Conservation (phyloP, 2,329 filamentous ascomycete genomes). For the Botrytis cinerea region DNA sequence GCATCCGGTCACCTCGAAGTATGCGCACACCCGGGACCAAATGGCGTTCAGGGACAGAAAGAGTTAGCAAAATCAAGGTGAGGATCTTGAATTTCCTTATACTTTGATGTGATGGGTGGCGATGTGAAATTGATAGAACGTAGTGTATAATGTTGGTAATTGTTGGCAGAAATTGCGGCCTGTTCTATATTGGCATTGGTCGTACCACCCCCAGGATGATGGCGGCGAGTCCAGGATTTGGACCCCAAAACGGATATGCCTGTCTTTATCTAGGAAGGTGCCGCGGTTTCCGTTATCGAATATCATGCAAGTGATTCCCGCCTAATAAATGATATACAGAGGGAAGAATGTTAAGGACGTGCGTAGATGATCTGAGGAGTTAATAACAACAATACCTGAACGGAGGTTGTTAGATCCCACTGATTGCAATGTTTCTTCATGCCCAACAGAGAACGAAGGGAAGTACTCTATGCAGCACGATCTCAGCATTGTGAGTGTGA, state of each 20-base stretch:
- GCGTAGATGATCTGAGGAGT: not conserved
- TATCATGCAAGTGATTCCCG: constrained; percentile 19
- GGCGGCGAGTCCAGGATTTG: constrained; percentile 4
- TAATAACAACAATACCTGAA: not conserved
- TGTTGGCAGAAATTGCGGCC: constrained; percentile 2
- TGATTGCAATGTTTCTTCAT: not conserved
- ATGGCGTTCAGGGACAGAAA: constrained; percentile 25
- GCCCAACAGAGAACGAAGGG: not conserved
- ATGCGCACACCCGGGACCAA: constrained; percentile 23
- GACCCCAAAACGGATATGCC: constrained; percentile 5
- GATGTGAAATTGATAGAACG: constrained; percentile 4
- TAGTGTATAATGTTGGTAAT: not conserved
- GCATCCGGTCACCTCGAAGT: constrained; percentile 32
- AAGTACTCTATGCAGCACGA: not conserved
- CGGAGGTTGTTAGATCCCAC: not conserved
- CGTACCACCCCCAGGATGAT: constrained; percentile 16
- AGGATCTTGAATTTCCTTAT: not conserved
- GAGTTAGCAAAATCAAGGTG: constrained; percentile 25
- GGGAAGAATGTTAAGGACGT: constrained; percentile 1
- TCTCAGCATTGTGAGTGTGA: constrained; percentile 14
- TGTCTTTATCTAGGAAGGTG: constrained; percentile 11
- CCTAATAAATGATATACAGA: constrained; percentile 19
- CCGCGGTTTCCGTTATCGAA: constrained; percentile 22
- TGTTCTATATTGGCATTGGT: constrained; percentile 14
- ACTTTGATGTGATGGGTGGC: constrained; percentile 9